A percentile compares a stretch with the other conserved stretches of the same genome.
Evolutionary conservation across 2,329 filamentous ascomycete species (phyloP).

Genomic region (Fusarium anthophilum): DNA sequence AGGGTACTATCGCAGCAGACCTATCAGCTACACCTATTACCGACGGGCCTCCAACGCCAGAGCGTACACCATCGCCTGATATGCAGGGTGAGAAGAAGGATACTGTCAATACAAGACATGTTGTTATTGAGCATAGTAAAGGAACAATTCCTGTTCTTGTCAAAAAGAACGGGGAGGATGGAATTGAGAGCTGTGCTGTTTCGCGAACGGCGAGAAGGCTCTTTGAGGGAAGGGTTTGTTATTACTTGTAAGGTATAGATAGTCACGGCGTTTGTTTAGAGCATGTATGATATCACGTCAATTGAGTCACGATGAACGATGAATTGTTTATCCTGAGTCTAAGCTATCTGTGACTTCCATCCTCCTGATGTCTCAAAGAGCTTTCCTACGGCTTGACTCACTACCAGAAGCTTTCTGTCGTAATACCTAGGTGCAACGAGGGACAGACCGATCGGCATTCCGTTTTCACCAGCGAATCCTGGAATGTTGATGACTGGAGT

Average conservation of each 20-base stretch:
- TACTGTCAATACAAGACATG: background rate
- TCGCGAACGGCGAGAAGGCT: constrained; percentile 46
- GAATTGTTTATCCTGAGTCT: background rate
- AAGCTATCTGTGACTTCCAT: background rate
- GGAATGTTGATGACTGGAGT: constrained; percentile 29
- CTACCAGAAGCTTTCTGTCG: constrained; percentile 23
- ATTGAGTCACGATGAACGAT: background rate
- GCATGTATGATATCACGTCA: background rate
- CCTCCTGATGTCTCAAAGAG: background rate
- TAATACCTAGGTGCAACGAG: constrained; percentile 22
- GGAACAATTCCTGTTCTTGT: constrained; percentile 38
- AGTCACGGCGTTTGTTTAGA: background rate
- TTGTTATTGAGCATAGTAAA: constrained; percentile 43
- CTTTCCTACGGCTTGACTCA: background rate
- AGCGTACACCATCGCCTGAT: constrained; percentile 32
- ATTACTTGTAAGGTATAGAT: constrained; percentile 29
- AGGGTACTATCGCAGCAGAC: constrained; percentile 52
- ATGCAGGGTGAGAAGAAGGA: background rate
- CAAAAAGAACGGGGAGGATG: constrained; percentile 16
- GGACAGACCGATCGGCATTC: constrained; percentile 30
- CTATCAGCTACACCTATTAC: constrained; percentile 1
- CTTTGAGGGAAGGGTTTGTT: constrained; percentile 46
- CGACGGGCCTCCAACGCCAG: constrained; percentile 12
- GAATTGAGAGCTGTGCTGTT: constrained; percentile 42
- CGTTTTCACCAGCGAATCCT: constrained; percentile 19